A percentile compares a stretch with the other conserved stretches of the same genome.
phyloP scores from a whole-genome alignment of 1,284 basidiomycete species.

The Takashimella tepidaria region DNA sequence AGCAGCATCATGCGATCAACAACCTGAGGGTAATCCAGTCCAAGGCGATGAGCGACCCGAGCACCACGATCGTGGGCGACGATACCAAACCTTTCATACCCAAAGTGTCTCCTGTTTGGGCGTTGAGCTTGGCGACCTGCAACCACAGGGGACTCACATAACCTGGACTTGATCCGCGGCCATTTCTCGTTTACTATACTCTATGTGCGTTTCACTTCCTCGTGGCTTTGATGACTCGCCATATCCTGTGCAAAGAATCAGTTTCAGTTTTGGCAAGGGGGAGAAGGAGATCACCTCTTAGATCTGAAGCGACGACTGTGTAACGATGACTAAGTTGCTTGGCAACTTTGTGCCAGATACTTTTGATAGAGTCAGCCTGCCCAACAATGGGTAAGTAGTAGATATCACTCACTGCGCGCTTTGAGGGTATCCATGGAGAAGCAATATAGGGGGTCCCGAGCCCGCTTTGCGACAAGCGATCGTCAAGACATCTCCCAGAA shows the following conservation, averaged over 20 bases:
- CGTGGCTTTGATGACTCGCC: slow-evolving; percentile 29
- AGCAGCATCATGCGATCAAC: slow-evolving; percentile 42
- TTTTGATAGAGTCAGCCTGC: slow-evolving; percentile 5
- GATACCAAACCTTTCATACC: slow-evolving; percentile 32
- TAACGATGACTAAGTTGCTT: slow-evolving; percentile 32
- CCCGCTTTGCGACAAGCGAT: slow-evolving; percentile 15
- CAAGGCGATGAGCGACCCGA: slow-evolving; percentile 46
- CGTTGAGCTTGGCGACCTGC: neutral
- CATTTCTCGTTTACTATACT: slow-evolving; percentile 48
- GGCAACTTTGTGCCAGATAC: slow-evolving; percentile 43
- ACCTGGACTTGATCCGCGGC: slow-evolving; percentile 43
- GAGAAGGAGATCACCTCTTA: slow-evolving; percentile 35
- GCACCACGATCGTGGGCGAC: slow-evolving; percentile 48
- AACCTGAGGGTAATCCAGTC: slow-evolving; percentile 37
- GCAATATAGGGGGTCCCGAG: slow-evolving; percentile 28
- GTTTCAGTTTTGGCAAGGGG: neutral
- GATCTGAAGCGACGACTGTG: slow-evolving; percentile 42
- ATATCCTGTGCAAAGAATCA: slow-evolving; percentile 18
- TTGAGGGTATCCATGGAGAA: slow-evolving; percentile 48
- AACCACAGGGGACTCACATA: slow-evolving; percentile 25
- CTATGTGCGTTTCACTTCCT: slow-evolving; percentile 28
- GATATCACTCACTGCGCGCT: slow-evolving; percentile 25
- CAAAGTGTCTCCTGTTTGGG: slow-evolving; percentile 24
- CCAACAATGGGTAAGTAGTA: neutral
- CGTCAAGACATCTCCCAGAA: slow-evolving; percentile 14